These are phyloP conservation scores for Corchorus capsularis DNA, from an alignment of 345 rosid genomes.

Conservation along the genomic window DNA sequence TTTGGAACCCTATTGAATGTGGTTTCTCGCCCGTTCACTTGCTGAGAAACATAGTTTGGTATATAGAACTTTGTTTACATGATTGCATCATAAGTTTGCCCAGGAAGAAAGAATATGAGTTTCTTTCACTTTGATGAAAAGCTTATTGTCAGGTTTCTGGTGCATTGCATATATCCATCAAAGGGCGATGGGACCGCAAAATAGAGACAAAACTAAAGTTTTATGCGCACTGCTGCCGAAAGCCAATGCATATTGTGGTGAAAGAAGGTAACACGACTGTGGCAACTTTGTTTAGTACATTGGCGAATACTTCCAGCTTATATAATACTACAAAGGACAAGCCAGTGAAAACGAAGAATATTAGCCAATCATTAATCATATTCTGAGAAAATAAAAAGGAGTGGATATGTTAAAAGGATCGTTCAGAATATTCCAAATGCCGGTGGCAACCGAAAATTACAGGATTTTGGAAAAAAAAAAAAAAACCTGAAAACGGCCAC, in stretches of 20 bases:
- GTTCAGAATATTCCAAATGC: constrained; percentile 12
- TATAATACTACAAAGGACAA: too few species aligned
- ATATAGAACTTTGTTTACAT: too few species aligned
- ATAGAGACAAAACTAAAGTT: not conserved
- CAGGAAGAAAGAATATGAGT: not conserved
- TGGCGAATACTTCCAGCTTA: not conserved
- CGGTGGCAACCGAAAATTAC: not conserved
- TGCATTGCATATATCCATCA: not conserved
- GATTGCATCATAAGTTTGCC: too few species aligned
- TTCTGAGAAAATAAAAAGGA: not conserved
- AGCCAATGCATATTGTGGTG: not conserved
- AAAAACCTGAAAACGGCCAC: too few species aligned
- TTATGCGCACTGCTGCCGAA: not conserved
- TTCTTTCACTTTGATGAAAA: not conserved
- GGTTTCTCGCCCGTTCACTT: not conserved
- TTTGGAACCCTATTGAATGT: constrained; percentile 18
- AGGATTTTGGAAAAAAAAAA: too few species aligned
- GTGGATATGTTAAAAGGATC: not conserved
- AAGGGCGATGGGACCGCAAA: not conserved
- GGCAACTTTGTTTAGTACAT: not conserved
- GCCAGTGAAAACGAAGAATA: not conserved
- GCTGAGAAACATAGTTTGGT: too few species aligned
- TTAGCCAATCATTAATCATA: constrained; percentile 5
- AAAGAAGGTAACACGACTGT: not conserved
- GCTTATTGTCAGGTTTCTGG: not conserved